Percentiles rank a stretch among this genome's conserved stretches.
These are phyloP conservation scores for Dictyophora rubrovolvata DNA, from an alignment of 768 basidiomycete genomes.

Conservation along the genomic window DNA sequence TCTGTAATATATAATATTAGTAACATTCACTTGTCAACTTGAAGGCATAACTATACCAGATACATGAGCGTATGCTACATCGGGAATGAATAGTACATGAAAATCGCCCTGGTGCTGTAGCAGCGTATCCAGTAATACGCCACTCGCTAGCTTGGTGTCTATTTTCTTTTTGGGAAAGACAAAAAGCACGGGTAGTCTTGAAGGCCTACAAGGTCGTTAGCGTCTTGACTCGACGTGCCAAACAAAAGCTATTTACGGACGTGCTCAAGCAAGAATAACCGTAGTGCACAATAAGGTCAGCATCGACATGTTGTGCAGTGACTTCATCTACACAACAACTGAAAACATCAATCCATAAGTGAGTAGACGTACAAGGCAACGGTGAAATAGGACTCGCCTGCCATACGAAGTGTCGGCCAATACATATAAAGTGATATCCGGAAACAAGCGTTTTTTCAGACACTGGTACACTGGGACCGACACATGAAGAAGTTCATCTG, in stretches of 20 bases:
- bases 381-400: constrained; percentile 41
- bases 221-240: not conserved
- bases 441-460: constrained; percentile 43
- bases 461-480: constrained; percentile 74
- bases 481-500: constrained; percentile 81
- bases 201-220: constrained; percentile 48
- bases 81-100: constrained; percentile 51
- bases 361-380: not conserved
- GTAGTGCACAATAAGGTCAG: constrained; percentile 88
- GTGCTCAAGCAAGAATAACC: constrained; percentile 93
- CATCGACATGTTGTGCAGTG: constrained; percentile 87
- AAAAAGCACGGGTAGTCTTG: constrained; percentile 81
- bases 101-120: not conserved
- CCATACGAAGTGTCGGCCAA: constrained; percentile 98
- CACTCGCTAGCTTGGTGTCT: constrained; percentile 42
- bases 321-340: constrained; percentile 98
- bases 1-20: not conserved
- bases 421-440: constrained; percentile 51
- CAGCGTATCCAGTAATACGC: constrained; percentile 24
- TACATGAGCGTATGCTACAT: constrained; percentile 66
- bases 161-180: constrained; percentile 73
- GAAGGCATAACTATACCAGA: constrained; percentile 34
- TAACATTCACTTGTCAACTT: not conserved
- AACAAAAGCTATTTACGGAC: constrained; percentile 35
- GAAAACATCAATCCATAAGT: constrained; percentile 10